Evolutionary conservation across 139 green algal species (phyloP), one percentile per base, ranked within the genome.

Genomic region (Chlamydomonas asymmetrica): DNA sequence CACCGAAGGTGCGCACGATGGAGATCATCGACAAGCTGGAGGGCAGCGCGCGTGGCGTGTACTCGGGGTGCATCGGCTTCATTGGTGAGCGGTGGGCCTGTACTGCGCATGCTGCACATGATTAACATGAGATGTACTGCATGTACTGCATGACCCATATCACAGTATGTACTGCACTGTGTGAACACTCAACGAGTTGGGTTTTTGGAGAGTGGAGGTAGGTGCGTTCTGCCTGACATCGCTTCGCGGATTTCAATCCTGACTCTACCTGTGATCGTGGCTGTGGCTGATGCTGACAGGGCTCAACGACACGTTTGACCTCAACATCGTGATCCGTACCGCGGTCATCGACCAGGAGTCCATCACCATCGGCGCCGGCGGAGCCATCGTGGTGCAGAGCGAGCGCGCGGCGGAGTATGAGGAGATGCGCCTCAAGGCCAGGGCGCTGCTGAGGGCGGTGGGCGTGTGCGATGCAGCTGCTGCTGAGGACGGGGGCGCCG

Each of bases 301-400:
- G 3, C 54, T 96, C 29, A 95, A 94, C 80, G 88, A 89, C 74
- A 90, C 93, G 20, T 98, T 98, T 72, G 96, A 99, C 81, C 83
- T 99, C 13, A 99, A 99, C 88, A 97, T 99, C 57, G 94, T 99
- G 29, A 99, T 99, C 74, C 85, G 96, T 49, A 98, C 92, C 6
- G 95, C 92, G 0, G 85, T 98, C 9, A 69, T 97, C 6, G 34
- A 81, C n/a, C 34, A 40, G 5, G 27, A 62, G 37, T 31, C 10
- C 0, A 76, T 94, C 49, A 79, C 34, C 39, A 96, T 99, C 49
- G 96, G 96, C 7, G 94, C 95, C 3, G 96, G 96, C 2, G 96
- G 96, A 9, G 96, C 96, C 1, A 92, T 99, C 13, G 91, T 97
- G 32, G 84, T 95, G 39, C 88, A 98, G 74, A 97, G 89, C n/a